phyloP scores from a whole-genome alignment of 2,329 filamentous ascomycete species.

The Fusarium fujikuroi region DNA sequence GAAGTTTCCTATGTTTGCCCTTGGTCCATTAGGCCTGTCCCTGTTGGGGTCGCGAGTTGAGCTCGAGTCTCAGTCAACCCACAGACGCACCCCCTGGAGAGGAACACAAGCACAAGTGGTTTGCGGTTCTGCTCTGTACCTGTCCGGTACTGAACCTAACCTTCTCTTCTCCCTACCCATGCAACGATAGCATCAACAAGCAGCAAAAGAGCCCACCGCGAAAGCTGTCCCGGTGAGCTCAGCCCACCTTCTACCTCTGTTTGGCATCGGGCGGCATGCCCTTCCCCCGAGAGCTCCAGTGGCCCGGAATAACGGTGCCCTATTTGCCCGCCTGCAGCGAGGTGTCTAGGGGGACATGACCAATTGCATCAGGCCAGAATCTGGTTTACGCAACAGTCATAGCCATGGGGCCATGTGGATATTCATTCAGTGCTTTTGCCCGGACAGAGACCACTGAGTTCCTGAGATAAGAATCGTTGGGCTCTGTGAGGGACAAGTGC shows the following conservation, averaged over 20 bases:
- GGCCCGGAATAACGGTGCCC: conserved; percentile 41
- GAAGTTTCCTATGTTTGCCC: conserved; percentile 28
- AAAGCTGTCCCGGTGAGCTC: conserved; percentile 40
- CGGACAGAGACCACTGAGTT: background rate
- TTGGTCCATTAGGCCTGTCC: conserved; percentile 44
- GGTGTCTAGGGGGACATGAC: conserved; percentile 17
- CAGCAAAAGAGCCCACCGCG: conserved; percentile 12
- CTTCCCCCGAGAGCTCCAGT: conserved; percentile 45
- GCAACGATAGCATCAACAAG: conserved; percentile 27
- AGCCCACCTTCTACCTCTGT: conserved; percentile 37
- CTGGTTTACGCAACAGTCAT: conserved; percentile 40
- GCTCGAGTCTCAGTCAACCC: conserved; percentile 24
- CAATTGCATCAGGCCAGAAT: conserved; percentile 47
- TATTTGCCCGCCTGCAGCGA: conserved; percentile 43
- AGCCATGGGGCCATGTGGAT: conserved; percentile 20
- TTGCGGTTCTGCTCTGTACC: conserved; percentile 7
- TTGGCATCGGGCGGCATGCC: conserved; percentile 30
- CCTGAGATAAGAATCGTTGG: conserved; percentile 30
- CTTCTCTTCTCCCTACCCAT: conserved; percentile 18
- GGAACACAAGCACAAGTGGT: background rate
- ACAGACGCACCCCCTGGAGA: conserved; percentile 8
- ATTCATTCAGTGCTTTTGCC: background rate
- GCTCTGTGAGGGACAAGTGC: background rate
- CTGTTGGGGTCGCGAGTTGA: conserved; percentile 22
- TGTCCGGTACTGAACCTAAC: background rate